Evolutionary conservation across 2,329 filamentous ascomycete species (phyloP).

Genomic region (Claviceps capensis): DNA sequence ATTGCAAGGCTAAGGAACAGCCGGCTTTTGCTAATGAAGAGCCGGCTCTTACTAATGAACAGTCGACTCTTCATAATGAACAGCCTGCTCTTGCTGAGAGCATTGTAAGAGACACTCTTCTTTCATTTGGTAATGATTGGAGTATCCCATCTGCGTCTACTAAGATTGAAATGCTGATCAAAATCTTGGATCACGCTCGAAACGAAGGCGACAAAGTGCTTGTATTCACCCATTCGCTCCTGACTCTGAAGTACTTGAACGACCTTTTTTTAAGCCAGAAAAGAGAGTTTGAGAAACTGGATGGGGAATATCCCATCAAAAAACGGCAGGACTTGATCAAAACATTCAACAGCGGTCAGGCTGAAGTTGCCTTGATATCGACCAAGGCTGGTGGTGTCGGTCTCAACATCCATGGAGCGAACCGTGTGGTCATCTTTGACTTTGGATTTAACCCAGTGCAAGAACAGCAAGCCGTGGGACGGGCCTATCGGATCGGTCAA

Average conservation of each 20-base stretch:
- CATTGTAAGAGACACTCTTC: slow-evolving; percentile 17
- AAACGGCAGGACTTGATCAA: slow-evolving; percentile 51
- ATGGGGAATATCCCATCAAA: slow-evolving; percentile 46
- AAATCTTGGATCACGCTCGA: slow-evolving; percentile 55
- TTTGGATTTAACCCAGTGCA: slow-evolving; percentile 66
- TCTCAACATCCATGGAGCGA: slow-evolving; percentile 72
- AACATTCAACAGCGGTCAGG: slow-evolving; percentile 47
- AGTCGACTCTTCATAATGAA: slow-evolving; percentile 10
- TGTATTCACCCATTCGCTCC: slow-evolving; percentile 63
- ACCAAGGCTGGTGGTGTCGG: slow-evolving; percentile 72
- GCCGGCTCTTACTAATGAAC: neutral
- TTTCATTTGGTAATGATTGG: slow-evolving; percentile 26
- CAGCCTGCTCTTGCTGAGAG: neutral
- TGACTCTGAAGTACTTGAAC: slow-evolving; percentile 56
- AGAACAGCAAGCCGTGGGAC: slow-evolving; percentile 77
- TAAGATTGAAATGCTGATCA: slow-evolving; percentile 53
- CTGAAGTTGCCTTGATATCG: slow-evolving; percentile 64
- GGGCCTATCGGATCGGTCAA: slow-evolving; percentile 78
- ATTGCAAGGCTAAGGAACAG: slow-evolving; percentile 1
- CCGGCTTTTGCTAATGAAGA: neutral
- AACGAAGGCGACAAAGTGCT: slow-evolving; percentile 57
- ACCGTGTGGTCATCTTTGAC: slow-evolving; percentile 77
- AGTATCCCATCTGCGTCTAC: slow-evolving; percentile 43
- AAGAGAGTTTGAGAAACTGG: slow-evolving; percentile 44
- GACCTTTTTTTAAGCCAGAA: slow-evolving; percentile 35